These are phyloP conservation scores for Ustilago vetiveriae DNA, from an alignment of 1,284 basidiomycete species.

Conservation along the genomic window DNA sequence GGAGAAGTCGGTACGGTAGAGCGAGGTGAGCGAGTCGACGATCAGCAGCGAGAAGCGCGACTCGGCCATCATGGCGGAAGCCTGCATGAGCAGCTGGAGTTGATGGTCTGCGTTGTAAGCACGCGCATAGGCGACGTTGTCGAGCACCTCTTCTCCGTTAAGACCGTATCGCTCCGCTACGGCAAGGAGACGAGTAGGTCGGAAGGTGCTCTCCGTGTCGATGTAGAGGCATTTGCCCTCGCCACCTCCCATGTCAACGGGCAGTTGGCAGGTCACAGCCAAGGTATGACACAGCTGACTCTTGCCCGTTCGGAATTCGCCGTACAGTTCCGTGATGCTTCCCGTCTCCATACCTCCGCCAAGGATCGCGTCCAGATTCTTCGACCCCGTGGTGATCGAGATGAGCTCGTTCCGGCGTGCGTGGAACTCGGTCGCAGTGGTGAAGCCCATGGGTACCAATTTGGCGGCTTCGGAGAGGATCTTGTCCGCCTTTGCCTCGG, in stretches of 20 bases:
- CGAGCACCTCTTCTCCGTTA: constrained; percentile 95
- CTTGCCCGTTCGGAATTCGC: constrained; percentile 98
- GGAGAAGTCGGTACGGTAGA: constrained; percentile 95
- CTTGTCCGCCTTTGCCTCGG: constrained; percentile 97
- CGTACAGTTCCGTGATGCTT: constrained; percentile 97
- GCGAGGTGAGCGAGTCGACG: constrained; percentile 94
- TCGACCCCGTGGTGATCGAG: constrained; percentile 95
- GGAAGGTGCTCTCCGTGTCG: constrained; percentile 98
- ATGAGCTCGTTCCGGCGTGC: constrained; percentile 94
- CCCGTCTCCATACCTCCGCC: constrained; percentile 99
- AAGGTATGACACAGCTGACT: constrained; percentile 98
- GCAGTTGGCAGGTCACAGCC: constrained; percentile 95
- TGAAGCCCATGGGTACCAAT: constrained; percentile 96
- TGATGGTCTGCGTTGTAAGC: constrained; percentile 99
- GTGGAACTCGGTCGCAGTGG: constrained; percentile 95
- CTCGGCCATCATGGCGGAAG: constrained; percentile 78
- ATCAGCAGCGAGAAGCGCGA: constrained; percentile 92
- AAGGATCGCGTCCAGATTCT: constrained; percentile 92
- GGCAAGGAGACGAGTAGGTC: constrained; percentile 90
- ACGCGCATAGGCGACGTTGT: constrained; percentile 97
- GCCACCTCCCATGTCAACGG: constrained; percentile 96
- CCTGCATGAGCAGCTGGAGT: constrained; percentile 85
- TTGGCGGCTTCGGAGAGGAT: constrained; percentile 92
- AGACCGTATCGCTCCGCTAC: constrained; percentile 95
- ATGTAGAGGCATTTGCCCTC: constrained; percentile 99